phyloP scores from a whole-genome alignment of 495 filamentous ascomycete genomes.

The Massariosphaeria phaeospora region DNA sequence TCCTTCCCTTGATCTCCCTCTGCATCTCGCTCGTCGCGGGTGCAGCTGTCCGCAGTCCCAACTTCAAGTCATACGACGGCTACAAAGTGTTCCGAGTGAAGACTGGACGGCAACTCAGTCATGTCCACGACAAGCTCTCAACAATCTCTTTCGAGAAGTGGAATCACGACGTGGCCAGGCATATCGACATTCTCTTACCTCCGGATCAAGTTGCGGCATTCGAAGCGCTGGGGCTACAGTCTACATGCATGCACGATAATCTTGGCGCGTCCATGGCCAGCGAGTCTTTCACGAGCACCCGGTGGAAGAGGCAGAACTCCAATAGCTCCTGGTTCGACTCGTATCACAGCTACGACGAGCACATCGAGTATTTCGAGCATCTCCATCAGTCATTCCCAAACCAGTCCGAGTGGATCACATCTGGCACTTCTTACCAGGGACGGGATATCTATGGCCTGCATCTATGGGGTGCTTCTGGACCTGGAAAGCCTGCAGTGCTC shows the following conservation, averaged over 20 bases:
- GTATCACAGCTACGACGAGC: constrained; percentile 54
- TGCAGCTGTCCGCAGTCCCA: constrained; percentile 8
- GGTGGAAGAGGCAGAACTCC: constrained; percentile 9
- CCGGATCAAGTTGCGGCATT: constrained; percentile 39
- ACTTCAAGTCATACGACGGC: constrained; percentile 40
- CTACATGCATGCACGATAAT: constrained; percentile 42
- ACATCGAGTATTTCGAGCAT: constrained; percentile 49
- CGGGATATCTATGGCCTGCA: constrained; percentile 54
- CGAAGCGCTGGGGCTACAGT: constrained; percentile 36
- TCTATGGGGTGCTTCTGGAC: constrained; percentile 50
- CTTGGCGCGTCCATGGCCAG: constrained; percentile 42
- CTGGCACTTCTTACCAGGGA: constrained; percentile 50
- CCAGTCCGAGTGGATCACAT: constrained; percentile 50
- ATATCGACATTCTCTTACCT: constrained; percentile 43
- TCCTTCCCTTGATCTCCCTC: background rate
- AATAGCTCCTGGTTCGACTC: constrained; percentile 50
- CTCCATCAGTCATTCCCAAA: constrained; percentile 44
- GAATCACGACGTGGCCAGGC: constrained; percentile 32
- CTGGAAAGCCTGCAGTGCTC: constrained; percentile 53
- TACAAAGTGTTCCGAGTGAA: constrained; percentile 44
- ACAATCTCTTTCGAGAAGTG: constrained; percentile 32
- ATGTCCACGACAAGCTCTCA: constrained; percentile 27
- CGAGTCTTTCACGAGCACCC: constrained; percentile 14
- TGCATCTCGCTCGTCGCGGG: constrained; percentile 4
- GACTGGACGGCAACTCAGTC: constrained; percentile 23